These are phyloP conservation scores for Pseudogymnoascus sp. DNA, from an alignment of 2,329 filamentous ascomycete genomes.

Conservation along the genomic window DNA sequence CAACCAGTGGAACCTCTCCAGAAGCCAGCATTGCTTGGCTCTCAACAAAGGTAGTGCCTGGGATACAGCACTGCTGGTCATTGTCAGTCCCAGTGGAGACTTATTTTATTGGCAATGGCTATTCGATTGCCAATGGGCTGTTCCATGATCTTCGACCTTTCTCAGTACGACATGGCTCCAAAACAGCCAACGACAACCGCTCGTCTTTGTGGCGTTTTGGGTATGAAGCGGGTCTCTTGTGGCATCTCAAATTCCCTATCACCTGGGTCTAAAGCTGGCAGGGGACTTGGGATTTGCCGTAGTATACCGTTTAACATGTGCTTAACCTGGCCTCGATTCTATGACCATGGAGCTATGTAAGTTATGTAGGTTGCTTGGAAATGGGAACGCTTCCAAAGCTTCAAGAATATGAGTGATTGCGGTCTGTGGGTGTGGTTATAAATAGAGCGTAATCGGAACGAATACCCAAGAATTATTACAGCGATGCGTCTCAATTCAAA, in stretches of 20 bases:
- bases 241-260: neutral
- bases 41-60: slow-evolving; percentile 20
- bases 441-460: neutral
- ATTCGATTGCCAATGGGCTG: neutral
- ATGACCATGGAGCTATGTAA: neutral
- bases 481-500: neutral
- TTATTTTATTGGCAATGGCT: neutral
- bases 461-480: neutral
- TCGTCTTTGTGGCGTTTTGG: slow-evolving; percentile 3
- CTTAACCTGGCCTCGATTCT: slow-evolving; percentile 3
- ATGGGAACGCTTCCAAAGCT: neutral
- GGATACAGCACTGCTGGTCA: neutral
- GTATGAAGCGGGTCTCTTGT: neutral
- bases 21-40: slow-evolving; percentile 27
- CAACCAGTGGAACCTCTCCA: slow-evolving; percentile 40
- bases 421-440: neutral
- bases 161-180: neutral
- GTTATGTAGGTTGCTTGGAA: neutral
- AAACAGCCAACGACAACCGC: neutral
- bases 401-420: slow-evolving; percentile 6
- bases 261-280: neutral
- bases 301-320: neutral
- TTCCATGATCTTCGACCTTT: neutral
- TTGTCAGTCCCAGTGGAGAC: neutral
- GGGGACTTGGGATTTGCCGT: neutral